Evolutionary conservation across 495 filamentous ascomycete species (phyloP), one percentile per base, ranked within the genome.

Genomic region (Neurospora tetraspora): DNA sequence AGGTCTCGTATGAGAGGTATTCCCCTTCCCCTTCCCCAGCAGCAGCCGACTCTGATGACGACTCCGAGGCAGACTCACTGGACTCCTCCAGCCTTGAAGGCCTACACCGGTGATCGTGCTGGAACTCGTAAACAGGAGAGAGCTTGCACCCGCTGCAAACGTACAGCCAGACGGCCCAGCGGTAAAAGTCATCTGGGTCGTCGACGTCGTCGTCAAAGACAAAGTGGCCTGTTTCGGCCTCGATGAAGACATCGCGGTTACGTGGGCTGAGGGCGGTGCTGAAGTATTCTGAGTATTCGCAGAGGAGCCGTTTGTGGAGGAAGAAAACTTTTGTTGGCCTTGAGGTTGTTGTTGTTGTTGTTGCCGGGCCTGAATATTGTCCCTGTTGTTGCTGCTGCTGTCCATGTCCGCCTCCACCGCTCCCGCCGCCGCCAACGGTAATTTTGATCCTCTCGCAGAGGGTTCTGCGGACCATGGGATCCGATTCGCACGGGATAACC

Each of bases 91-190:
- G 27, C 53, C 53, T 34, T 9, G 53, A 61, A 61, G 53, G 27
- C 23, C 53, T 16, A 61, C 23, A 18, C 23, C 27, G 14, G 27
- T 34, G 53, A 16, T 34, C 27, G 53, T 34, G 1, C 14, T 61
- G 53, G 53, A 61, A 61, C 53, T 61, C 53, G 53, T 31, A 59
- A 31, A 59, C 12, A 59, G 47, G 20, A 59, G 10, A 59, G 47
- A 59, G 53, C 12, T 61, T 70, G 40, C 70, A 72, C 23, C 31
- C 23, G 23, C 20, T 36, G 39, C 53, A 72, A 38, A 47, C 36
- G 53, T 65, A 72, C 18, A 72, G 71, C 71, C 71, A 69, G 20
- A 34, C 20, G 11, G n/a, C 45, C 43, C 43, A 38, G 70, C 45
- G 45, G 38, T 36, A 39, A 53, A 71, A 68, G 16, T 71, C 70